Percentiles rank a stretch among this genome's conserved stretches.
phyloP scores from a whole-genome alignment of 306 rosid species.

The Crataegus laevigata region DNA sequence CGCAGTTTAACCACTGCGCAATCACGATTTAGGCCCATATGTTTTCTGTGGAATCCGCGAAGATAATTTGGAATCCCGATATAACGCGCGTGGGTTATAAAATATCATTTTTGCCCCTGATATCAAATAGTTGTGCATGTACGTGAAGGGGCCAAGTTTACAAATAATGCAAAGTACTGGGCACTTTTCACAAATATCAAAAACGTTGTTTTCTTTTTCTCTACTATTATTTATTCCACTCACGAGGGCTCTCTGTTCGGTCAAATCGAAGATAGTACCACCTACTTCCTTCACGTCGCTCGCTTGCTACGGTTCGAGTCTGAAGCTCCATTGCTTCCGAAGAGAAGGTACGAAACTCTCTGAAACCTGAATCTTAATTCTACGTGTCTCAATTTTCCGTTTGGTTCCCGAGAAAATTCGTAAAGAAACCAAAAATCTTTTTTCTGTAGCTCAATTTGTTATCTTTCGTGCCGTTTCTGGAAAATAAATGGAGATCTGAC shows the following conservation, averaged over 20 bases:
- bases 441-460: neutral
- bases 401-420: conserved; percentile 1
- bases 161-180: conserved; percentile 7
- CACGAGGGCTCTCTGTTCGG: conserved; percentile 6
- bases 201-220: neutral
- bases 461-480: neutral
- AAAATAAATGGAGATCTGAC: neutral
- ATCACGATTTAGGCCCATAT: neutral
- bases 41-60: neutral
- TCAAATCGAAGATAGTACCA: conserved; percentile 19
- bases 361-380: neutral
- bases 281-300: neutral
- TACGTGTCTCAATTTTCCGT: neutral
- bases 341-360: conserved; percentile 23
- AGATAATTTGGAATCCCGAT: neutral
- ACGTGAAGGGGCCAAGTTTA: neutral
- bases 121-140: neutral
- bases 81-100: neutral
- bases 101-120: too few relatives aligned
- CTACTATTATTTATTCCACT: neutral
- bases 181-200: conserved; percentile 2
- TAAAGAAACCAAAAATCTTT: conserved; percentile 7
- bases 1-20: too few relatives aligned
- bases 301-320: conserved; percentile 35
- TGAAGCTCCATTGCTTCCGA: neutral